Conservation (phyloP, 257 asterid genomes). For the Salvia miltiorrhiza region DNA sequence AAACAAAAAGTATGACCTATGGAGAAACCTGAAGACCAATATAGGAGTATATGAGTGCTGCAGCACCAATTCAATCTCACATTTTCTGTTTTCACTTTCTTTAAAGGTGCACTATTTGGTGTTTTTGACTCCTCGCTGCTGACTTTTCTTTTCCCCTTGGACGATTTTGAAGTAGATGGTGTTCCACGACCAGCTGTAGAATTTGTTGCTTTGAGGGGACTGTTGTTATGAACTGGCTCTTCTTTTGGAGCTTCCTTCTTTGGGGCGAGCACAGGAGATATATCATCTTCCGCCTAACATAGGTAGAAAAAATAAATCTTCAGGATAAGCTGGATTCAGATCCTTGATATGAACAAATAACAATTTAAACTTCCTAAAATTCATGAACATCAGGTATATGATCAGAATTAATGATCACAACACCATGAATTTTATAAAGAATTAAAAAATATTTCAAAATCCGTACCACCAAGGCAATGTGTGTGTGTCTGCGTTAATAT, state of each 20-base stretch:
- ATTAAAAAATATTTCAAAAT: neutral
- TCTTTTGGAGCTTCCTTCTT: conserved; percentile 84
- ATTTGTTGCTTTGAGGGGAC: conserved; percentile 58
- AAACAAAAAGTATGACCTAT: neutral
- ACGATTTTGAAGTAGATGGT: conserved; percentile 60
- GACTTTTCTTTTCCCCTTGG: conserved; percentile 76
- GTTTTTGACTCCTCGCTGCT: conserved; percentile 70
- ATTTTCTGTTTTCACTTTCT: conserved; percentile 78
- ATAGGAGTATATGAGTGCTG: neutral
- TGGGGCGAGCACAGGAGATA: conserved; percentile 76
- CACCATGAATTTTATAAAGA: neutral
- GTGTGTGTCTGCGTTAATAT: neutral
- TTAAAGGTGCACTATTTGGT: conserved; percentile 56
- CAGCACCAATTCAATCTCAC: conserved; percentile 36
- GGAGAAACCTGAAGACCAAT: neutral
- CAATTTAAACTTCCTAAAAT: neutral
- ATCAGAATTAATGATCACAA: neutral
- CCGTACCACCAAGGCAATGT: neutral
- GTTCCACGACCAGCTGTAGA: conserved; percentile 63
- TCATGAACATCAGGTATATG: conserved; percentile 1
- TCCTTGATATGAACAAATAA: neutral
- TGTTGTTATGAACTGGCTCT: conserved; percentile 65
- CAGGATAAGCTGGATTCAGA: neutral
- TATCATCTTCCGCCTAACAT: conserved; percentile 64
- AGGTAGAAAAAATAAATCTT: conserved; percentile 7